phyloP scores from a whole-genome alignment of 192 early-diverging fungal species.

The Backusella liffmaniae region DNA sequence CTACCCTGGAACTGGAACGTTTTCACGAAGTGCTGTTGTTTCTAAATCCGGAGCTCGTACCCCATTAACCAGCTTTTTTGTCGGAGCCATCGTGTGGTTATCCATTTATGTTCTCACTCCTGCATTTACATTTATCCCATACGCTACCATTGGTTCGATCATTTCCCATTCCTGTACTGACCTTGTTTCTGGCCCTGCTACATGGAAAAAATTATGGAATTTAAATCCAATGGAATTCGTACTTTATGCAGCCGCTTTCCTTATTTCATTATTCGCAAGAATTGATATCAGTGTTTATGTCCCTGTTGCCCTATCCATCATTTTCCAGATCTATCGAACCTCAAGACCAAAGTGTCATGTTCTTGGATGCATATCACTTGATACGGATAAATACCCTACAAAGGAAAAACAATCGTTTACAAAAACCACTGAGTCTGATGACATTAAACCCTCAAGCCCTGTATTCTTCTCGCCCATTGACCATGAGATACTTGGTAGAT shows the following conservation, averaged over 20 bases:
- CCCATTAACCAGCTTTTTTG: slow-evolving; percentile 78
- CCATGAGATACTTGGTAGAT: neutral
- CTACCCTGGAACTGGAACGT: slow-evolving; percentile 89
- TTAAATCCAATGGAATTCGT: slow-evolving; percentile 59
- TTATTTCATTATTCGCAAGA: slow-evolving; percentile 64
- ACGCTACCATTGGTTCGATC: slow-evolving; percentile 74
- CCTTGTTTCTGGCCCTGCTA: slow-evolving; percentile 61
- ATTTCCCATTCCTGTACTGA: slow-evolving; percentile 83
- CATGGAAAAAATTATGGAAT: slow-evolving; percentile 62
- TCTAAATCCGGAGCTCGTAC: slow-evolving; percentile 82
- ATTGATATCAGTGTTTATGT: slow-evolving; percentile 76
- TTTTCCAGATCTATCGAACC: slow-evolving; percentile 75
- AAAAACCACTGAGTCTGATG: neutral
- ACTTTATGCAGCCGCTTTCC: slow-evolving; percentile 44
- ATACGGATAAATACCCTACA: slow-evolving; percentile 8
- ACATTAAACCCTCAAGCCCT: neutral
- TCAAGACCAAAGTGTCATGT: slow-evolving; percentile 65
- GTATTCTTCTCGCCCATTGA: slow-evolving; percentile 29
- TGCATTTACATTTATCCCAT: slow-evolving; percentile 83
- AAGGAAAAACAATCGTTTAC: slow-evolving; percentile 8
- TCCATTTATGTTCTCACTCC: slow-evolving; percentile 81
- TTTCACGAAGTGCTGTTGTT: slow-evolving; percentile 92
- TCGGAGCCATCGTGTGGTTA: slow-evolving; percentile 74
- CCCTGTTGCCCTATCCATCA: slow-evolving; percentile 66
- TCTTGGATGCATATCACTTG: slow-evolving; percentile 43